phyloP scores from a whole-genome alignment of 352 stramenopile genomes.

The Phytopythium mirpurense region DNA sequence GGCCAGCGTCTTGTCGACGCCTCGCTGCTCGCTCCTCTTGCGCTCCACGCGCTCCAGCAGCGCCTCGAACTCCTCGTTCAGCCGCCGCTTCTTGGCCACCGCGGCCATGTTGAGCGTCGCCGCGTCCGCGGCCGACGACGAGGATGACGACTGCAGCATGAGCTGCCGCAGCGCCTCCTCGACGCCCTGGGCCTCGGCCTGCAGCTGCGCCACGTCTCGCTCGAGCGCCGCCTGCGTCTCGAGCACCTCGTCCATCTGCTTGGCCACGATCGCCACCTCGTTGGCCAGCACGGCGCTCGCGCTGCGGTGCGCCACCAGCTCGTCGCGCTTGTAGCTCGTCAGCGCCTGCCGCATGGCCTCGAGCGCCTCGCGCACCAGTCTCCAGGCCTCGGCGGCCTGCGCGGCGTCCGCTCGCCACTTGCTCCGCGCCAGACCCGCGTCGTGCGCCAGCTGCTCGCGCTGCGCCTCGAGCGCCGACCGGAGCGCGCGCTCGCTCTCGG shows the following conservation, averaged over 20 bases:
- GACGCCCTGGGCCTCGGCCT: conserved; percentile 49
- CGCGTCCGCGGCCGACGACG: conserved; percentile 6
- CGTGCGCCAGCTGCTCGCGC: conserved; percentile 12
- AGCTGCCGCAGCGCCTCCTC: conserved; percentile 55
- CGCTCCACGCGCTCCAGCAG: conserved; percentile 69
- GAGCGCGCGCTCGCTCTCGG: conserved; percentile 1
- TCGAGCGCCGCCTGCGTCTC: conserved; percentile 54
- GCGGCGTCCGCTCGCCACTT: conserved; percentile 22
- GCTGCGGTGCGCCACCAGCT: conserved; percentile 68
- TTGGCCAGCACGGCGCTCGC: conserved; percentile 67
- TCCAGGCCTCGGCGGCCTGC: conserved; percentile 28
- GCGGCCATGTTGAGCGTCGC: conserved; percentile 47
- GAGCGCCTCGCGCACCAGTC: conserved; percentile 31
- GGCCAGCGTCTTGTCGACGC: conserved; percentile 54
- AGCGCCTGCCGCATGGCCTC: conserved; percentile 63
- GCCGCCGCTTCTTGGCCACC: conserved; percentile 67
- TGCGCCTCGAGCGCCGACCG: conserved; percentile 9
- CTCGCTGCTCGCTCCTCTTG: conserved; percentile 56
- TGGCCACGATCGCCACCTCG: conserved; percentile 62
- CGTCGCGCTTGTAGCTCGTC: conserved; percentile 78
- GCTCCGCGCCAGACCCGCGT: conserved; percentile 21
- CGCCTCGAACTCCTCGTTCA: conserved; percentile 80
- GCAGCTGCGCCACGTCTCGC: conserved; percentile 48
- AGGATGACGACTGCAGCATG: conserved; percentile 36
- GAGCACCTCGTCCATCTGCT: conserved; percentile 73